These are phyloP conservation scores for Scheffersomyces cryptocercus DNA, from an alignment of 1,139 yeast species.

Conservation along the genomic window DNA sequence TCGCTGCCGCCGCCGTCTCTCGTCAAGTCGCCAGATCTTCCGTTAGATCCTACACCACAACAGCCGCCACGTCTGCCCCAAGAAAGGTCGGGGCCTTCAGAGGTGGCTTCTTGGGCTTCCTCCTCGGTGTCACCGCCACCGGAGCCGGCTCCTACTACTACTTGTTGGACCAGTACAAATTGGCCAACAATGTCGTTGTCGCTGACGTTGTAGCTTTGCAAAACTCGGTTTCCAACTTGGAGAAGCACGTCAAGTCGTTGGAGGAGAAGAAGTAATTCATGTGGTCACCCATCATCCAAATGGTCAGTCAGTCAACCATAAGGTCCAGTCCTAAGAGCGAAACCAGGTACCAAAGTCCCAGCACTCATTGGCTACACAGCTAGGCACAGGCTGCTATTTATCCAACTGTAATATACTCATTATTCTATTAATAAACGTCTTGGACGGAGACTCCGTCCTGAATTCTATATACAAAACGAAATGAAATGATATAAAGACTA, in stretches of 20 bases:
- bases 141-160: conserved; percentile 79
- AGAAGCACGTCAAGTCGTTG: conserved; percentile 59
- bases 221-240: conserved; percentile 65
- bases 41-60: conserved; percentile 36
- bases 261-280: conserved; percentile 40
- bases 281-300: conserved; percentile 1
- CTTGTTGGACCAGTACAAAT: conserved; percentile 73
- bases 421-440: too few relatives aligned
- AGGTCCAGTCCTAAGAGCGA: not conserved
- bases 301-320: too few relatives aligned
- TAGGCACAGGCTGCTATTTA: too few relatives aligned
- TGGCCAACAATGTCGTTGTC: conserved; percentile 69
- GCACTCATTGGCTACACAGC: too few relatives aligned
- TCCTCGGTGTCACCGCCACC: conserved; percentile 72
- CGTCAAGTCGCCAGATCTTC: conserved; percentile 22
- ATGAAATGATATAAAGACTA: too few relatives aligned
- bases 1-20: conserved; percentile 5
- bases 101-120: conserved; percentile 74
- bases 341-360: too few relatives aligned
- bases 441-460: too few relatives aligned
- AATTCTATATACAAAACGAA: too few relatives aligned
- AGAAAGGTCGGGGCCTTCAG: conserved; percentile 60
- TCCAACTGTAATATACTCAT: too few relatives aligned
- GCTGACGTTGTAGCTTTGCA: conserved; percentile 75
- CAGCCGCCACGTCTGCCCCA: conserved; percentile 23